phyloP scores from a whole-genome alignment of 1,284 basidiomycete genomes.

The Rhodotorula glutinis region DNA sequence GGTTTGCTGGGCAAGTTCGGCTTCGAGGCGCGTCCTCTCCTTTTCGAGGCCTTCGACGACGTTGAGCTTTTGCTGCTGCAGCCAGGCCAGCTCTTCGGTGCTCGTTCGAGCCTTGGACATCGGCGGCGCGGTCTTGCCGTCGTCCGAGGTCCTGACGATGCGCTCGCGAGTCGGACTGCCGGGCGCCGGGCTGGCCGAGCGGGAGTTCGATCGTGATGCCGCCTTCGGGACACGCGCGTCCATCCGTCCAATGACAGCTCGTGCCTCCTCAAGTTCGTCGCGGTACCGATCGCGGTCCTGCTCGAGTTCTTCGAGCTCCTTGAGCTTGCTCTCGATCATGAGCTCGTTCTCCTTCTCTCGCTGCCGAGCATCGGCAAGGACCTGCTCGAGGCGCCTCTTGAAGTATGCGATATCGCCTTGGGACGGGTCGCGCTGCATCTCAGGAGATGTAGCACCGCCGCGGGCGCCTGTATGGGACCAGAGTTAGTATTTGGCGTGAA shows the following conservation, averaged over 20 bases:
- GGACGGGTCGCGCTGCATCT: not conserved
- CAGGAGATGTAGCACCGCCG: not conserved
- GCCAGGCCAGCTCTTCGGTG: not conserved
- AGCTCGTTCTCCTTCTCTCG: not conserved
- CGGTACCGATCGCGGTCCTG: conserved; percentile 11
- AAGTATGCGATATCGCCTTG: conserved; percentile 5
- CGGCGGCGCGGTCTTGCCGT: not conserved
- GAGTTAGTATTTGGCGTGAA: not conserved
- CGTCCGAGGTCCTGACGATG: not conserved
- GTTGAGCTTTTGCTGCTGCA: conserved; percentile 6
- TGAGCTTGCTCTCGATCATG: conserved; percentile 7
- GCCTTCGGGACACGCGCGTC: conserved; percentile 6
- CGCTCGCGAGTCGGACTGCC: not conserved
- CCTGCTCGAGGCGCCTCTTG: conserved; percentile 1
- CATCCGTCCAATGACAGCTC: not conserved
- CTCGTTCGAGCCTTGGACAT: not conserved
- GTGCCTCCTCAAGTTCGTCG: not conserved
- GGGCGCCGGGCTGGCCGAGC: not conserved
- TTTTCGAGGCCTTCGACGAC: conserved; percentile 11
- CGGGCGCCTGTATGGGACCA: not conserved
- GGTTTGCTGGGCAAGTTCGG: conserved; percentile 1
- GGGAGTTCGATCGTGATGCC: not conserved
- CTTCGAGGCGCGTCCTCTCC: conserved; percentile 6
- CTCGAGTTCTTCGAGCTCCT: conserved; percentile 10
- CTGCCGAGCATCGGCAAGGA: not conserved